These are phyloP conservation scores for Stevia rebaudiana DNA, from an alignment of 140 eudicot genomes.

Conservation along the genomic window DNA sequence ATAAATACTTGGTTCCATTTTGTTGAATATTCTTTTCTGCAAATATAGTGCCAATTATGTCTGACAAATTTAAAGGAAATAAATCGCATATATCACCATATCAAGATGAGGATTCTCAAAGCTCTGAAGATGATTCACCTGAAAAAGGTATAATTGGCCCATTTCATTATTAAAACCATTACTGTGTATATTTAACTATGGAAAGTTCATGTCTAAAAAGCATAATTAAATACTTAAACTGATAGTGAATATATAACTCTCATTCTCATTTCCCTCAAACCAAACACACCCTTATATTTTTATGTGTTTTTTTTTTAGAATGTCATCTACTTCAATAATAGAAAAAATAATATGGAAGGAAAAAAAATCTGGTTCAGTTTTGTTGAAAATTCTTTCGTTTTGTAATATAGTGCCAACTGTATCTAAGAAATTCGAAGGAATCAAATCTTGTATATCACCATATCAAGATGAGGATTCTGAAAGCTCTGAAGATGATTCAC, in stretches of 20 bases:
- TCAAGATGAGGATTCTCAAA: slow-evolving; percentile 44
- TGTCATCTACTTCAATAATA: slow-evolving; percentile 11
- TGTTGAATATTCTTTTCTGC: slow-evolving; percentile 11
- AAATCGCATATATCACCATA: slow-evolving; percentile 37
- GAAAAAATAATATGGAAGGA: slow-evolving; percentile 9
- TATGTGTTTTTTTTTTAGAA: slow-evolving; percentile 2
- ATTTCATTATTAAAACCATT: background rate
- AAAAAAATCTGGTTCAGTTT: background rate
- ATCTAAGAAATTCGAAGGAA: slow-evolving; percentile 31
- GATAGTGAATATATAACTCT: slow-evolving; percentile 1
- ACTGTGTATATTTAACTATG: background rate
- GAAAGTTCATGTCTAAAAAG: background rate
- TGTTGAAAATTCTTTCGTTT: background rate
- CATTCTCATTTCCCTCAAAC: background rate
- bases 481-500: slow-evolving; percentile 49
- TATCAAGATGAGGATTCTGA: slow-evolving; percentile 42
- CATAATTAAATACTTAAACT: background rate
- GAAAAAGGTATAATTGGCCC: slow-evolving; percentile 35
- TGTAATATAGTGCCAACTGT: slow-evolving; percentile 21
- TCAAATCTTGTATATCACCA: slow-evolving; percentile 38
- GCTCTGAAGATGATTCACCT: slow-evolving; percentile 47
- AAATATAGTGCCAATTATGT: slow-evolving; percentile 18
- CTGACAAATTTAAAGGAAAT: slow-evolving; percentile 31
- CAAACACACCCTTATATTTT: slow-evolving; percentile 12
- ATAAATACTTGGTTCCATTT: background rate